Evolutionary conservation across 2,329 filamentous ascomycete genomes (phyloP), one percentile per base, ranked within the genome.

Genomic region (Phoma herbarum): DNA sequence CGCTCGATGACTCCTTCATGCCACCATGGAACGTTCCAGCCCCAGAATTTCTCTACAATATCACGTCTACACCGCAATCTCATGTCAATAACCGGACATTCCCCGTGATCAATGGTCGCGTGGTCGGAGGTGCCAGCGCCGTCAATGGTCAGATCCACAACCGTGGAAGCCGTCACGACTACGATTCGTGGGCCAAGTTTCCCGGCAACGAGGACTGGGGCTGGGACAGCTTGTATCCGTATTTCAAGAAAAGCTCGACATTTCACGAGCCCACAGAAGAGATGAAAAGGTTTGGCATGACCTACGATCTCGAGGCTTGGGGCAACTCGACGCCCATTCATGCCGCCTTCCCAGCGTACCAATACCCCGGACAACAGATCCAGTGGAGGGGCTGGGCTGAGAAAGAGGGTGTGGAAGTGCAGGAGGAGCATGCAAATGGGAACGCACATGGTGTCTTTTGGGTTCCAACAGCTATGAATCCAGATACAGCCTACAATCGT

Each of bases 401-500:
- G 29, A 56, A 49, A 12, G 29, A 44, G 2, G 52, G 46, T 9
- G 22, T 50, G 0, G 4, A 44, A 4, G 52, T 56, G 7, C 52
- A 56, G 39, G 14, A 29, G 4, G 45, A 50, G 12, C 41, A 51
- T 26, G 57, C 41, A 1, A 53, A 46, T 20, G 57, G 51, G 2
- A 14, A 57, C 7, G 46, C 48, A 1, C 35, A 50, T 14, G 57
- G 57, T 8, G 14, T 56, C 1, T 56, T 26, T 22, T 60, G 52
- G 57, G 25, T 57, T 12, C 46, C 52, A 1, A 50, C 39, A 8
- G 52, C 52, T 42, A 63, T 73, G 11, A 52, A 63, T n/a, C 62
- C 62, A n/a, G 60, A 73, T 25, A 72, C 67, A 2, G 60, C 72
- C n/a, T 75, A 68, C 5, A 69, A 62, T 25, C 72, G 75, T 14